A percentile compares a stretch with the other conserved stretches of the same genome.
phyloP scores from a whole-genome alignment of 179 eudicot species.

The Corrigiola litoralis region DNA sequence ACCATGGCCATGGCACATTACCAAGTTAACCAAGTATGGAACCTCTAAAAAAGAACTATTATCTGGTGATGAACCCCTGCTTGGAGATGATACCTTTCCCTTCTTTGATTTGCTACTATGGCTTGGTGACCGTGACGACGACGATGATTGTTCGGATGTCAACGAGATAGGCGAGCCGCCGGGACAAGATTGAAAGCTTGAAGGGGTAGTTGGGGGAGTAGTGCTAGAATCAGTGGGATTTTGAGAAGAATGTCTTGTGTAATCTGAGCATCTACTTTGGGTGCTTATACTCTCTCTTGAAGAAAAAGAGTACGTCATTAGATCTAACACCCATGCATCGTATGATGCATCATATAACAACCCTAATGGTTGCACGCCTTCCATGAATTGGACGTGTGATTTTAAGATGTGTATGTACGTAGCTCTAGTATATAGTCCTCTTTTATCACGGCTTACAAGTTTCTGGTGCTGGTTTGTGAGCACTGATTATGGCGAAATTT shows the following conservation, averaged over 20 bases:
- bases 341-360: constrained; percentile 10
- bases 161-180: neutral
- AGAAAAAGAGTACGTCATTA: neutral
- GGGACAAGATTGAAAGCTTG: neutral
- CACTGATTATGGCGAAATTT: too few relatives aligned
- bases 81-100: neutral
- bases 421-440: too few relatives aligned
- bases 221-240: too few relatives aligned
- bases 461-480: too few relatives aligned
- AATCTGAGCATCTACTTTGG: neutral
- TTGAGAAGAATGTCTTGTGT: too few relatives aligned
- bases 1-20: constrained; percentile 1
- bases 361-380: neutral
- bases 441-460: too few relatives aligned
- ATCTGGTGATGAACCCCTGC: neutral
- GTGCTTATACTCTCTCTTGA: neutral
- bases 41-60: neutral
- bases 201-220: neutral
- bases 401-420: too few relatives aligned
- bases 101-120: neutral
- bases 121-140: neutral
- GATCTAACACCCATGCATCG: constrained; percentile 12
- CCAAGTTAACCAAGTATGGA: constrained; percentile 1
- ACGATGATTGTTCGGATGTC: neutral
- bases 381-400: too few relatives aligned